phyloP scores from a whole-genome alignment of 2,329 filamentous ascomycete species.

The Coniochaeta prunicola region DNA sequence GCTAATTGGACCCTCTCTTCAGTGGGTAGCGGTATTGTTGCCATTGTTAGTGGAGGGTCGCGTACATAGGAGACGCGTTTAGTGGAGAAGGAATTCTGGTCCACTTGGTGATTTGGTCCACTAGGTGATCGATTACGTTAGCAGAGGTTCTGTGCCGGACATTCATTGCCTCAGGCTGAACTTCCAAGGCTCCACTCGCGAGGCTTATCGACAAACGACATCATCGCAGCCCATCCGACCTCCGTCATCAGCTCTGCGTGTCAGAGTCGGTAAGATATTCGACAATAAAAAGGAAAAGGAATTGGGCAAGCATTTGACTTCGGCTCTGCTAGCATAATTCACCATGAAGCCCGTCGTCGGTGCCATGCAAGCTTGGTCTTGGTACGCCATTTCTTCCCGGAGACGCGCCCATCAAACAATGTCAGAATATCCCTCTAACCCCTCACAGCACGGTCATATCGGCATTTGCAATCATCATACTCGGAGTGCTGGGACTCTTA shows the following conservation, averaged over 20 bases:
- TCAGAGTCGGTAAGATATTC: background rate
- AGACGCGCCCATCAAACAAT: background rate
- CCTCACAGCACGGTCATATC: constrained; percentile 63
- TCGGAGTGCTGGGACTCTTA: constrained; percentile 59
- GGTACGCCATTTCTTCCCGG: constrained; percentile 46
- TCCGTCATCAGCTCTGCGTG: background rate
- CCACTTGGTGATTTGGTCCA: too few species aligned
- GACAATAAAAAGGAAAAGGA: background rate
- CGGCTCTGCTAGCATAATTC: background rate
- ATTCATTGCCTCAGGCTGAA: background rate
- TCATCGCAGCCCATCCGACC: background rate
- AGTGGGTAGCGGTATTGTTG: too few species aligned
- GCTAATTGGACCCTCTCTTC: too few species aligned
- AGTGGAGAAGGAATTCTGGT: too few species aligned
- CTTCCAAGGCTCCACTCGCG: background rate
- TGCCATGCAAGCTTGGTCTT: constrained; percentile 89
- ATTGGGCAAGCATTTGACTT: background rate
- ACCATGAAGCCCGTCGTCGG: constrained; percentile 90
- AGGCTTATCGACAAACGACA: background rate
- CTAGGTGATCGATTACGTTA: too few species aligned
- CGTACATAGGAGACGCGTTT: too few species aligned
- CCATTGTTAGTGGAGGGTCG: too few species aligned
- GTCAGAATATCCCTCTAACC: constrained; percentile 15
- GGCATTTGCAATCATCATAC: constrained; percentile 57
- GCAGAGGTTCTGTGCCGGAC: too few species aligned